Evolutionary conservation across 768 basidiomycete genomes (phyloP).

Genomic region (Suillus ampliporus): DNA sequence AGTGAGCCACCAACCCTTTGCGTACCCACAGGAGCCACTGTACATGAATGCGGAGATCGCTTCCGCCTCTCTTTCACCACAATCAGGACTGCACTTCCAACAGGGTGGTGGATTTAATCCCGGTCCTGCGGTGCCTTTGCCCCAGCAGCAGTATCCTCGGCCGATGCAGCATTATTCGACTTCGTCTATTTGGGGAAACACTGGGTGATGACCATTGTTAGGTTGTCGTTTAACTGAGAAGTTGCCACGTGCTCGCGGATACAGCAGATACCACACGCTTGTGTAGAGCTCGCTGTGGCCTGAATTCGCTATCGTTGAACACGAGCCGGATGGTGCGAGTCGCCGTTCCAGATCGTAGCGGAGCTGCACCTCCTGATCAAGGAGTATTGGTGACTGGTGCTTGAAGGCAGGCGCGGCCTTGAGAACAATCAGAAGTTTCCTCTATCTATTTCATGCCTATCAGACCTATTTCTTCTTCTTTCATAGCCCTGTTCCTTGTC

Average conservation of each 20-base stretch:
- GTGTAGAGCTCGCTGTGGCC: conserved; percentile 3
- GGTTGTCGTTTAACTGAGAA: not conserved
- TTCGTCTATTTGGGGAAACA: conserved; percentile 29
- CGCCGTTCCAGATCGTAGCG: not conserved
- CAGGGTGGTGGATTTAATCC: conserved; percentile 3
- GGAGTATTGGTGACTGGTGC: not conserved
- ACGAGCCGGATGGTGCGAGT: conserved; percentile 1
- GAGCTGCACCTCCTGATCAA: not conserved
- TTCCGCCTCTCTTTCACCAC: not conserved
- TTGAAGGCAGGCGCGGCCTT: not conserved
- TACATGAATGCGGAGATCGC: conserved; percentile 7
- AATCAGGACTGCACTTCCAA: not conserved
- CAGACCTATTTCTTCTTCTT: not conserved
- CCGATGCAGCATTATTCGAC: conserved; percentile 28
- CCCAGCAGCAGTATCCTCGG: conserved; percentile 19
- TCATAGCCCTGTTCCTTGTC: not conserved
- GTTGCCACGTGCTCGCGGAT: not conserved
- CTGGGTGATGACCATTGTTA: conserved; percentile 22
- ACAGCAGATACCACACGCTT: conserved; percentile 1
- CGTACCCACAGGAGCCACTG: conserved; percentile 7
- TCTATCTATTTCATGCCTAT: conserved; percentile 7
- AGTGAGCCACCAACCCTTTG: conserved; percentile 3
- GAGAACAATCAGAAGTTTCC: conserved; percentile 8
- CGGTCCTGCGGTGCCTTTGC: conserved; percentile 18
- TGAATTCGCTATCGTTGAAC: conserved; percentile 2